Evolutionary conservation across 2,329 filamentous ascomycete species (phyloP), one percentile per base, ranked within the genome.

Genomic region (Aspergillus floridensis): DNA sequence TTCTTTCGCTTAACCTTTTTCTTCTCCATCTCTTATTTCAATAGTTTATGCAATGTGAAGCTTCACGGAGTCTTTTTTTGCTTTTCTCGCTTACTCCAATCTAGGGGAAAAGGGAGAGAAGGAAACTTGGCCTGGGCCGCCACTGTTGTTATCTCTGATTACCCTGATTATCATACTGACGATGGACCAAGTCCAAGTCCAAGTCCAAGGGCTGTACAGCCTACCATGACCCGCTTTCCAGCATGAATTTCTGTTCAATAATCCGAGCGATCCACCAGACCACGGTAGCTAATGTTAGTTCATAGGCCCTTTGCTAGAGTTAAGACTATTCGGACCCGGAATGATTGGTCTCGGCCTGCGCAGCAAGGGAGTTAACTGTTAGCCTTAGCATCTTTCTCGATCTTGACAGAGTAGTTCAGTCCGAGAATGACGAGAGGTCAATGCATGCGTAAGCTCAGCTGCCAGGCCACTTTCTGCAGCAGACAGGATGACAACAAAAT

Each of bases 361-460:
- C 53, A 55, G 53, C 53, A 55, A 55, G 53, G 53, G 53, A 55
- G 53, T 55, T n/a, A 22, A 46, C 44, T 31, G 41, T 44, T 41
- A 26, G 38, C 14, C 31, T 31, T 44, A 24, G 53, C 12, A 49
- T 49, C 48, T 29, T 29, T n/a, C 29, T 55, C 26, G 53, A 35
- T 44, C 29, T 48, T 47, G 38, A 38, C 41, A 24, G 24, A 29
- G 24, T 19, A 47, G 21, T 32, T 35, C 47, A 32, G 47, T n/a
- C 41, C 31, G 48, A 49, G 53, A 55, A 55, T 55, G 53, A 55
- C 53, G 41, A 35, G 44, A 48, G 53, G 53, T 55, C 53, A 55
- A 55, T 55, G 53, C 53, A 55, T 55, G 53, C 53, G 53, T 55
- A 55, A 48, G 53, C 53, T 55, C 41, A 55, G 53, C 53, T 48